Percentiles rank a stretch among this genome's conserved stretches.
Conservation (phyloP, 345 rosid genomes). For the Eucalyptus cloeziana region DNA sequence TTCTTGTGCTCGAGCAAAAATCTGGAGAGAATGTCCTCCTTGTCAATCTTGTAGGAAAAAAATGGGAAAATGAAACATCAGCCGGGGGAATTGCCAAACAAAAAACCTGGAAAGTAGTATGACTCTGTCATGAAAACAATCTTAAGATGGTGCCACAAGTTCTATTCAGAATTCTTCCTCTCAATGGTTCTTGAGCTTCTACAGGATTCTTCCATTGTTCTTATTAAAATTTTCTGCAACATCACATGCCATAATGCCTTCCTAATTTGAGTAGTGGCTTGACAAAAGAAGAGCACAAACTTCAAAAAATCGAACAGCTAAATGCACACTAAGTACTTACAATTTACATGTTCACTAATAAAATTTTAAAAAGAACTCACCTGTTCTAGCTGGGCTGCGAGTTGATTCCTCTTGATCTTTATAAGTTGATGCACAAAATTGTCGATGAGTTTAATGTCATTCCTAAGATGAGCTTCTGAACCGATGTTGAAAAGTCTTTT, state of each 20-base stretch:
- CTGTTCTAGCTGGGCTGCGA: neutral
- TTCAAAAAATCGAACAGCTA: neutral
- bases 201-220: neutral
- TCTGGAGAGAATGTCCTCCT: constrained; percentile 60
- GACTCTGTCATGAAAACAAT: neutral
- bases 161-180: neutral
- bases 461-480: constrained; percentile 36
- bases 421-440: constrained; percentile 41
- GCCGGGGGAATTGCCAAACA: neutral
- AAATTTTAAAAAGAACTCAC: constrained; percentile 7
- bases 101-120: neutral
- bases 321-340: neutral
- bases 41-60: constrained; percentile 20
- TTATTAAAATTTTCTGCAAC: neutral
- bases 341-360: neutral
- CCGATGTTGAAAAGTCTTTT: constrained; percentile 46
- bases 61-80: neutral
- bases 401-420: constrained; percentile 26
- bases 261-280: neutral
- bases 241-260: neutral
- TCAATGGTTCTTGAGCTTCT: neutral
- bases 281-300: neutral
- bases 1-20: constrained; percentile 43
- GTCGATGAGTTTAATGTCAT: constrained; percentile 27
- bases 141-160: neutral